Percentiles rank a stretch among this genome's conserved stretches.
Conservation (phyloP, 495 filamentous ascomycete species). For the Aspergillus diversus region DNA sequence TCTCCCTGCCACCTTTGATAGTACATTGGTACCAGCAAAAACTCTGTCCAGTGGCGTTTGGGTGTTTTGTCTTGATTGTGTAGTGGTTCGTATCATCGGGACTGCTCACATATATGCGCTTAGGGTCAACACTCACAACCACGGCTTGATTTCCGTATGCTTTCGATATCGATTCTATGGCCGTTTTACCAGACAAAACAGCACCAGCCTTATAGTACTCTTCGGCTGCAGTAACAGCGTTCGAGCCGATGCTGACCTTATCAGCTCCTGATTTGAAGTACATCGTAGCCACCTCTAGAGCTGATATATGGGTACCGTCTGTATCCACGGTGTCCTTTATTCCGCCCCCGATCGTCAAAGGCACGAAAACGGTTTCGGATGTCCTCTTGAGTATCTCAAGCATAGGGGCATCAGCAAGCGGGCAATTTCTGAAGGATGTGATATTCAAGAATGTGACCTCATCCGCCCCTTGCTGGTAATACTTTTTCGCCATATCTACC, state of each 20-base stretch:
- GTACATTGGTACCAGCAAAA: conserved; percentile 99
- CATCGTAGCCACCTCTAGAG: conserved; percentile 90
- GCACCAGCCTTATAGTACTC: conserved; percentile 75
- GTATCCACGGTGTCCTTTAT: conserved; percentile 89
- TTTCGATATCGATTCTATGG: conserved; percentile 90
- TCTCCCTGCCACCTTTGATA: conserved; percentile 91
- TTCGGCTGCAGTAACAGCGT: conserved; percentile 90
- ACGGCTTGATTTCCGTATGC: conserved; percentile 98
- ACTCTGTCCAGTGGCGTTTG: conserved; percentile 74
- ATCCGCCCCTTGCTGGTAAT: conserved; percentile 96
- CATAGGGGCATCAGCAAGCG: conserved; percentile 90
- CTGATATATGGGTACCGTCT: conserved; percentile 83
- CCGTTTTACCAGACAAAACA: conserved; percentile 74
- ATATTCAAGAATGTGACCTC: conserved; percentile 98
- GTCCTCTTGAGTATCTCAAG: conserved; percentile 86
- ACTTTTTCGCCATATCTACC: conserved; percentile 88
- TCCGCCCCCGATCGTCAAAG: conserved; percentile 91
- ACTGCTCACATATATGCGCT: conserved; percentile 80
- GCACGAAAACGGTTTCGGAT: conserved; percentile 95
- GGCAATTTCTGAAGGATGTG: conserved; percentile 94
- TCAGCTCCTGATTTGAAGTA: conserved; percentile 99
- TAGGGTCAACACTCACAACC: conserved; percentile 93
- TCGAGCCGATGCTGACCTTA: conserved; percentile 96
- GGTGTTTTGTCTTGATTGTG: conserved; percentile 70
- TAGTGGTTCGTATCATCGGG: conserved; percentile 75